Percentiles rank a stretch among this genome's conserved stretches.
Evolutionary conservation across 2,329 filamentous ascomycete genomes (phyloP).

Genomic region (Cercospora beticola): DNA sequence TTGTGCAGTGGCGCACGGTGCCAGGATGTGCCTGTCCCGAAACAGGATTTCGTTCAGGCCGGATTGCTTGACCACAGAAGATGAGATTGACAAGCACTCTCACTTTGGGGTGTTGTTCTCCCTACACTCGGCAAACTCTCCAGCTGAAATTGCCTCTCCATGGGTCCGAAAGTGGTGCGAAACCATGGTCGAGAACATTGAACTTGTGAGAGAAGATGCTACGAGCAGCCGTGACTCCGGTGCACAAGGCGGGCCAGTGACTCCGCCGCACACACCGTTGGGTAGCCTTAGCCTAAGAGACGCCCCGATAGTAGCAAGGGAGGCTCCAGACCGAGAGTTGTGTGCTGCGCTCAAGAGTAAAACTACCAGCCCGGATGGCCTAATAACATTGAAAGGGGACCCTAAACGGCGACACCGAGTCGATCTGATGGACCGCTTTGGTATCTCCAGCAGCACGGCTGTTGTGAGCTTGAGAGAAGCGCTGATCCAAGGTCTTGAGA

Average conservation of each 20-base stretch:
- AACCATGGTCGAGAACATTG: not conserved
- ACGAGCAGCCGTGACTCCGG: too few species aligned
- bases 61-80: not conserved
- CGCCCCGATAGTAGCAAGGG: too few species aligned
- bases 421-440: not conserved
- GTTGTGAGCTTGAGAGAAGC: not conserved
- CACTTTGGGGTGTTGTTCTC: not conserved
- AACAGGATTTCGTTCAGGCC: not conserved
- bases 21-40: not conserved
- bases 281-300: too few species aligned
- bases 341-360: not conserved
- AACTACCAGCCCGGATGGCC: not conserved
- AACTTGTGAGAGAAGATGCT: not conserved
- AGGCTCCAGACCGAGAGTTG: too few species aligned
- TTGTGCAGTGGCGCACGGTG: not conserved
- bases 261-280: too few species aligned
- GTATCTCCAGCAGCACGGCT: not conserved
- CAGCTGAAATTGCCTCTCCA: not conserved
- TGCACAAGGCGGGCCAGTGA: too few species aligned
- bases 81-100: not conserved
- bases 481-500: not conserved
- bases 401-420: not conserved
- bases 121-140: not conserved
- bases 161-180: not conserved
- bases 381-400: not conserved